A percentile compares a stretch with the other conserved stretches of the same genome.
These are phyloP conservation scores for Dryas alaskensis DNA, from an alignment of 306 rosid genomes.

Conservation along the genomic window DNA sequence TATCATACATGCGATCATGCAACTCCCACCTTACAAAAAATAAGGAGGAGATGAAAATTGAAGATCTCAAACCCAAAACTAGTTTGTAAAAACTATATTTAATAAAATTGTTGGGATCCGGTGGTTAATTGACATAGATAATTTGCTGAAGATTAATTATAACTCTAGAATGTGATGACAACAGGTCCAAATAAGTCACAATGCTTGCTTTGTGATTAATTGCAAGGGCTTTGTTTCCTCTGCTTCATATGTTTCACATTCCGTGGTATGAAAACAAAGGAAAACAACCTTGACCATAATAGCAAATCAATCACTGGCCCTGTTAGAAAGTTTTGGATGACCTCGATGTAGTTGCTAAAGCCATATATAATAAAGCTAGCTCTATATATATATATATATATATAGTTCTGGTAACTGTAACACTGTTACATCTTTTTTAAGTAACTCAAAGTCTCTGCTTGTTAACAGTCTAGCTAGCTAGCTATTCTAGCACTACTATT, in stretches of 20 bases:
- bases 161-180: slow-evolving; percentile 4
- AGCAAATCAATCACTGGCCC: background rate
- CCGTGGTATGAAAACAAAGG: background rate
- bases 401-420: background rate
- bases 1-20: too few relatives aligned
- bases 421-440: too few relatives aligned
- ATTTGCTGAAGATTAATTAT: too few relatives aligned
- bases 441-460: background rate
- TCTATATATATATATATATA: too few relatives aligned
- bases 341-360: background rate
- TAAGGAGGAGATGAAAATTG: too few relatives aligned
- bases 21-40: too few relatives aligned
- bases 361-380: background rate
- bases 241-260: slow-evolving; percentile 13
- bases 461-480: background rate
- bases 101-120: too few relatives aligned
- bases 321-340: background rate
- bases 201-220: background rate
- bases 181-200: background rate
- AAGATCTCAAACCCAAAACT: too few relatives aligned
- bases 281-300: background rate
- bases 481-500: background rate
- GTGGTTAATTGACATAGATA: too few relatives aligned
- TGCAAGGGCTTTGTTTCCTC: background rate
- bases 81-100: too few relatives aligned